phyloP scores from a whole-genome alignment of 2,329 filamentous ascomycete genomes.

The Calycina marina region DNA sequence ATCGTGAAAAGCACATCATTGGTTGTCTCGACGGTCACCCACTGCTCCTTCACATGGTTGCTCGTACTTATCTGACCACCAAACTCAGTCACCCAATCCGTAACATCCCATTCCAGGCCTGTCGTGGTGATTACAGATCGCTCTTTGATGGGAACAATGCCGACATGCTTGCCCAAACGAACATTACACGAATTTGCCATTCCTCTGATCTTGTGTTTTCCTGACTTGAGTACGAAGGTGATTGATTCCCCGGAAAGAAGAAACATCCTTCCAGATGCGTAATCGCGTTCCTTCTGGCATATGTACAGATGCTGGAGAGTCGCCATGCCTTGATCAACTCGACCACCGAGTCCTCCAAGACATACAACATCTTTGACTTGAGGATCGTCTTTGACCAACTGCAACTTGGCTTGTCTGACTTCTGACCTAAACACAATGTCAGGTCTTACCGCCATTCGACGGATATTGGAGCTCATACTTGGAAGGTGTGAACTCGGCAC shows the following conservation, averaged over 20 bases:
- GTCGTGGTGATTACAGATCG: constrained; percentile 62
- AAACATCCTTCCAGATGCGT: constrained; percentile 48
- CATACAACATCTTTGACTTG: constrained; percentile 51
- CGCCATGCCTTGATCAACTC: constrained; percentile 84
- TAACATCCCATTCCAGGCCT: constrained; percentile 85
- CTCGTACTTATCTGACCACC: constrained; percentile 65
- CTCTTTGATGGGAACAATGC: constrained; percentile 74
- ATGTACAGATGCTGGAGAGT: constrained; percentile 74
- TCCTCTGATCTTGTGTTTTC: constrained; percentile 53
- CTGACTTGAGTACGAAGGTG: constrained; percentile 63
- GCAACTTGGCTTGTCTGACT: background rate
- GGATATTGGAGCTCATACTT: background rate
- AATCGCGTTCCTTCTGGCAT: constrained; percentile 35
- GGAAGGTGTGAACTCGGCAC: constrained; percentile 1
- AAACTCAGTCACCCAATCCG: constrained; percentile 64
- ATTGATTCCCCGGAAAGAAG: constrained; percentile 68
- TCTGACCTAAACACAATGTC: background rate
- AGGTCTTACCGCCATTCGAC: background rate
- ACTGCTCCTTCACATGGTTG: constrained; percentile 54
- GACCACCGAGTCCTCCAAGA: constrained; percentile 72
- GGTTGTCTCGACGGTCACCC: constrained; percentile 45
- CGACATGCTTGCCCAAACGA: constrained; percentile 52
- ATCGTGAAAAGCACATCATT: constrained; percentile 62
- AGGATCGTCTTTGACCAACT: constrained; percentile 9
- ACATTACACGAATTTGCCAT: constrained; percentile 8